Evolutionary conservation across 73 alveolate species (phyloP).

Genomic region (Paramecium pentaurelia): DNA sequence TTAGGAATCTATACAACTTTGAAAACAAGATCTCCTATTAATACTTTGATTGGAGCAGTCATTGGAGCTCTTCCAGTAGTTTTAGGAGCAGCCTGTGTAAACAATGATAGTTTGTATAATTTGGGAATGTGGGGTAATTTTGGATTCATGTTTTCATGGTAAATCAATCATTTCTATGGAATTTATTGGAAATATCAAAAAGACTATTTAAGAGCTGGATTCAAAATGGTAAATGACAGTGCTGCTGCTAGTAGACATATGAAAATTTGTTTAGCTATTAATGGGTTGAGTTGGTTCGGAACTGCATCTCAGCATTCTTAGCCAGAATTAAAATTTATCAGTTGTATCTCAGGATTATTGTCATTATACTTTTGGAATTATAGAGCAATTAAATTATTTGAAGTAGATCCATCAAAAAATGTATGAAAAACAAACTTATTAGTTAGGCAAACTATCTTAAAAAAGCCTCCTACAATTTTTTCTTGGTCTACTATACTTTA

Average conservation of each 20-base stretch:
- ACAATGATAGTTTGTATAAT: slow-evolving; percentile 54
- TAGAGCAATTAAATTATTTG: background rate
- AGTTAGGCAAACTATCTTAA: background rate
- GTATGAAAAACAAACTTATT: background rate
- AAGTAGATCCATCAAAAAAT: background rate
- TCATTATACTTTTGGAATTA: slow-evolving; percentile 20
- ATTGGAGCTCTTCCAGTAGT: slow-evolving; percentile 89
- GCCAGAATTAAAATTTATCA: slow-evolving; percentile 10
- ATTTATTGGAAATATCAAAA: slow-evolving; percentile 73
- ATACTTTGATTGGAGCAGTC: slow-evolving; percentile 83
- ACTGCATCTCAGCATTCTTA: background rate
- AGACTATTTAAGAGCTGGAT: slow-evolving; percentile 85
- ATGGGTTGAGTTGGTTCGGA: slow-evolving; percentile 21
- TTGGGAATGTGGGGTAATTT: slow-evolving; percentile 60
- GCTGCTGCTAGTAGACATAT: background rate
- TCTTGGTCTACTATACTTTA: background rate
- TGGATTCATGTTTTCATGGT: slow-evolving; percentile 79
- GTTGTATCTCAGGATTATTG: background rate
- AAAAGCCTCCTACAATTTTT: background rate
- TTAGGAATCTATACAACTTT: slow-evolving; percentile 74
- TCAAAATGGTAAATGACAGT: slow-evolving; percentile 66
- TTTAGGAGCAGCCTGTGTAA: slow-evolving; percentile 78
- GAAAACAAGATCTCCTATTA: slow-evolving; percentile 65
- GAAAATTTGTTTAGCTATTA: background rate
- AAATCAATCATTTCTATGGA: slow-evolving; percentile 86